A percentile compares a stretch with the other conserved stretches of the same genome.
phyloP scores from a whole-genome alignment of 2,329 filamentous ascomycete genomes.

The Coniella lustricola region DNA sequence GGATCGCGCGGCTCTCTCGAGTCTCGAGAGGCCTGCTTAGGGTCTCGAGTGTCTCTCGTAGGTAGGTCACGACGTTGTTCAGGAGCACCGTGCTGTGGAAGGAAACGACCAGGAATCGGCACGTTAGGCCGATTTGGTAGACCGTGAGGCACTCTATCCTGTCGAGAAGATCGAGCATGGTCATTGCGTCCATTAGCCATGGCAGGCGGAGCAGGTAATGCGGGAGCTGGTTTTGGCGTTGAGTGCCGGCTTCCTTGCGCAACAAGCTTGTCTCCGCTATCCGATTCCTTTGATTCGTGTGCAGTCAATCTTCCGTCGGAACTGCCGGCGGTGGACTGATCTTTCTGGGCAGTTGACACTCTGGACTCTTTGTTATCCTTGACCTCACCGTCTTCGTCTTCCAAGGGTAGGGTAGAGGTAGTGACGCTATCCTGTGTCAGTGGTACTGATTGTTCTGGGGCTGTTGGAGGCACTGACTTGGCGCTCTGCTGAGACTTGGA shows the following conservation, averaged over 20 bases:
- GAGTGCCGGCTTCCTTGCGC: slow-evolving; percentile 21
- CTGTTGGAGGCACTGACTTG: slow-evolving; percentile 16
- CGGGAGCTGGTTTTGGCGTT: slow-evolving; percentile 11
- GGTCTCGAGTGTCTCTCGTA: slow-evolving; percentile 29
- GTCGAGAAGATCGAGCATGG: slow-evolving; percentile 14
- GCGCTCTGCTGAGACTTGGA: slow-evolving; percentile 50
- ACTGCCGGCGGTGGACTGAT: slow-evolving; percentile 6
- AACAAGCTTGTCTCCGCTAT: slow-evolving; percentile 25
- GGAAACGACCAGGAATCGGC: slow-evolving; percentile 42
- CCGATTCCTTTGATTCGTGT: slow-evolving; percentile 19
- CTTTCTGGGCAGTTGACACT: slow-evolving; percentile 18
- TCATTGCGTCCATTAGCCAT: slow-evolving; percentile 9
- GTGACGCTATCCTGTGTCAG: slow-evolving; percentile 23
- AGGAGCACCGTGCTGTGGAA: slow-evolving; percentile 37
- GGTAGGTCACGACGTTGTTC: slow-evolving; percentile 21
- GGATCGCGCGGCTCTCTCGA: slow-evolving; percentile 32
- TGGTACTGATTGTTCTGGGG: slow-evolving; percentile 16
- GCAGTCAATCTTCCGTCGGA: slow-evolving; percentile 15
- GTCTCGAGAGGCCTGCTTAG: slow-evolving; percentile 30
- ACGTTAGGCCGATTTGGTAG: slow-evolving; percentile 55
- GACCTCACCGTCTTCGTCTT: slow-evolving; percentile 68
- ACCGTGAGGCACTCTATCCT: slow-evolving; percentile 13
- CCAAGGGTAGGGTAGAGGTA: slow-evolving; percentile 25
- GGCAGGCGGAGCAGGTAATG: neutral
- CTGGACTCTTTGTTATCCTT: slow-evolving; percentile 46